Evolutionary conservation across 306 rosid genomes (phyloP), one percentile per base, ranked within the genome.

Genomic region (Citrullus mucosospermus): DNA sequence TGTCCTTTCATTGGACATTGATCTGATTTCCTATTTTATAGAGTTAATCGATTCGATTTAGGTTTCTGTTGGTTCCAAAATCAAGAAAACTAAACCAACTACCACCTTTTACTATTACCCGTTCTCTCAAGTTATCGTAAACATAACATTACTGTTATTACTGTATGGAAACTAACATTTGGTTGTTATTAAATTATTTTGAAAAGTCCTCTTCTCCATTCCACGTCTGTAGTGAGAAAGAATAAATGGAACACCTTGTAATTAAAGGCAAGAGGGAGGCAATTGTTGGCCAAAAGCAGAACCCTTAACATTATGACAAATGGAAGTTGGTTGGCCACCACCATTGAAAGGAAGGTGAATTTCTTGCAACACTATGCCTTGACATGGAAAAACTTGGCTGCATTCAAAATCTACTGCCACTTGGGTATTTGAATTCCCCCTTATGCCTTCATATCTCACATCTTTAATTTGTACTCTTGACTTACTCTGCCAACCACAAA

Each of bases 371-470:
- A 53, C 78, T 22, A 83, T 76, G 4, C 22, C 8, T 56, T 67
- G 9, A 39, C 87, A 79, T 11, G 87, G 87, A 39, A 9, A 20
- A 20, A 20, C 61, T 66, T 50, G 16, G 79, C 84, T 83, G 59
- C 89, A 83, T 0, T 62, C 43, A 7, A 86, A 32, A 12, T 3
- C 0, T n/a, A 83, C 82, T 7, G 82, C 87, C 1, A 46, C 63
- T 46, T 81, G n/a, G 44, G 82, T 20, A n/a, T 38, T 81, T 16
- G 85, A 86, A 50, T 18, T 79, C 0, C 89, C 89, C 58, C 53
- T 34, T n/a, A 86, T 83, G 65, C 80, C 25, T 20, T 2, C 48
- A 39, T 79, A 86, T 43, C 54, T 76, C 2, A 83, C 85, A 44
- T 81, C 81, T 2, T 1, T 16, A 50, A 86, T 77, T 32, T 83